These are phyloP conservation scores for Pestalotiopsis sp. DNA, from an alignment of 2,329 filamentous ascomycete species.

Conservation along the genomic window DNA sequence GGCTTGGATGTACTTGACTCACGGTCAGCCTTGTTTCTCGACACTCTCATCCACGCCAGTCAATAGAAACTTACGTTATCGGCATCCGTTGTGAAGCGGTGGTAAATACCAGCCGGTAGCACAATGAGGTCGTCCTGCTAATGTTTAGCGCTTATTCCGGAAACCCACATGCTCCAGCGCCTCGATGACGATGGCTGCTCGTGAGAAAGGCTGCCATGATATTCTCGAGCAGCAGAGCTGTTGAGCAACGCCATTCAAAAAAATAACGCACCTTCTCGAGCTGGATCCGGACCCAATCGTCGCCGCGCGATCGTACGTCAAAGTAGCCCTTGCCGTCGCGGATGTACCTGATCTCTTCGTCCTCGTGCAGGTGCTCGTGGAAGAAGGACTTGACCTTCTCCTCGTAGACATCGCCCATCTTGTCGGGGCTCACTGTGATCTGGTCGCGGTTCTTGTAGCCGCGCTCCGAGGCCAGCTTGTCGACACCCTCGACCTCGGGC, in stretches of 20 bases:
- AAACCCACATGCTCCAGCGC: neutral
- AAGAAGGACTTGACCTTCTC: constrained; percentile 94
- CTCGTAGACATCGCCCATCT: constrained; percentile 87
- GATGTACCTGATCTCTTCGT: constrained; percentile 97
- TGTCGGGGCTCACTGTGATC: constrained; percentile 82
- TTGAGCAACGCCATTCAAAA: neutral
- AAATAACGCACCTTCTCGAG: constrained; percentile 67
- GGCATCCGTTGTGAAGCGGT: constrained; percentile 93
- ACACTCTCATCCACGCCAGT: neutral
- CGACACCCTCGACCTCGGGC: constrained; percentile 65
- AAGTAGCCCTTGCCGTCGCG: constrained; percentile 88
- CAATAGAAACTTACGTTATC: constrained; percentile 70
- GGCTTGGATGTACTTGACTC: constrained; percentile 81
- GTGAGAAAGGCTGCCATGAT: neutral
- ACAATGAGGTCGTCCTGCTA: constrained; percentile 79
- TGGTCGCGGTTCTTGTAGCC: constrained; percentile 95
- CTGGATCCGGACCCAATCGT: constrained; percentile 86
- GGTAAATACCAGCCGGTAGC: constrained; percentile 92
- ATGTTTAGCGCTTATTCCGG: constrained; percentile 1
- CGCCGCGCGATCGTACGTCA: constrained; percentile 80
- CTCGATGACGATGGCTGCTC: neutral
- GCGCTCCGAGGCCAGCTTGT: constrained; percentile 73
- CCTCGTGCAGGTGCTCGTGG: constrained; percentile 93
- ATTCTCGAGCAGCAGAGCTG: neutral
- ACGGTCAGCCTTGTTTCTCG: neutral